Conservation (phyloP, 495 filamentous ascomycete genomes). For the Aspergillus leporis region DNA sequence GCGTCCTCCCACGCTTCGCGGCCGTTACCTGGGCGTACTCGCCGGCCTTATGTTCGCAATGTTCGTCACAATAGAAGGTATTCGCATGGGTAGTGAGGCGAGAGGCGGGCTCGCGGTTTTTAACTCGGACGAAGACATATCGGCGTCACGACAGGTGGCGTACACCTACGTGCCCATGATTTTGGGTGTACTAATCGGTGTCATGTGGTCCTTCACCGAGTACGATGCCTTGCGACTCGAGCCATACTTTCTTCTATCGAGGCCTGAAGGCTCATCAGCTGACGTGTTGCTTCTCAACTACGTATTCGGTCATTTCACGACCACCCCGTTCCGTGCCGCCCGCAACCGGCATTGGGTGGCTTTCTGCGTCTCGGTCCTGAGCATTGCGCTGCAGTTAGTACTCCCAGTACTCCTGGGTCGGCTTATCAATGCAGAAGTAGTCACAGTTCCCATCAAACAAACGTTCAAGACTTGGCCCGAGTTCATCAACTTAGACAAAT, state of each 20-base stretch:
- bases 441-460: neutral
- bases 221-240: slow-evolving; percentile 12
- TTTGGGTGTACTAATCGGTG: slow-evolving; percentile 2
- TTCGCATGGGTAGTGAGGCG: slow-evolving; percentile 2
- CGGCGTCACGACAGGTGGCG: neutral
- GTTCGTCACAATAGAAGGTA: neutral
- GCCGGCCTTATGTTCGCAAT: slow-evolving; percentile 6
- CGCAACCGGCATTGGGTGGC: slow-evolving; percentile 10
- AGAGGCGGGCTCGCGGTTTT: slow-evolving; percentile 5
- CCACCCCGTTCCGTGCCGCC: slow-evolving; percentile 4
- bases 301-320: slow-evolving; percentile 12
- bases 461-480: slow-evolving; percentile 8
- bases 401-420: slow-evolving; percentile 5
- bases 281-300: slow-evolving; percentile 13
- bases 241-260: slow-evolving; percentile 10
- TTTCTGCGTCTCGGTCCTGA: slow-evolving; percentile 8
- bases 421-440: slow-evolving; percentile 4
- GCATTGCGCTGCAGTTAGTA: slow-evolving; percentile 6
- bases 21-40: slow-evolving; percentile 2
- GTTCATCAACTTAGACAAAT: neutral
- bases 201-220: slow-evolving; percentile 11
- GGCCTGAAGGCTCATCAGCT: slow-evolving; percentile 5
- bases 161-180: slow-evolving; percentile 12
- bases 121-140: slow-evolving; percentile 2
- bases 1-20: slow-evolving; percentile 8